These are phyloP conservation scores for Candida takata DNA, from an alignment of 805 yeast species.

Conservation along the genomic window DNA sequence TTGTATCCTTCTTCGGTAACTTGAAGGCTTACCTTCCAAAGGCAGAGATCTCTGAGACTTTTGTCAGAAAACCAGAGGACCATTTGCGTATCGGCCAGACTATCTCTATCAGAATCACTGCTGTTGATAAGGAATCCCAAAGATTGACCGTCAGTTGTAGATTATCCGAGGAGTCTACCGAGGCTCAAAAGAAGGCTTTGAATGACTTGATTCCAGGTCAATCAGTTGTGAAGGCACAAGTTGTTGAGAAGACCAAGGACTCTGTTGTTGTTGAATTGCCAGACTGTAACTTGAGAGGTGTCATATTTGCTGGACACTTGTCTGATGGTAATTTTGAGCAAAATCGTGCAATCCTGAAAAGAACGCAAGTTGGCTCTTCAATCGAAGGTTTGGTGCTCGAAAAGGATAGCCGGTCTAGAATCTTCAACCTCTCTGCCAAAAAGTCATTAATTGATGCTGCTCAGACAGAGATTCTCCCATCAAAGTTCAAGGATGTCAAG, in stretches of 20 bases:
- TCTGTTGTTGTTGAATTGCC: conserved; percentile 57
- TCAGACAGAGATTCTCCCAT: conserved; percentile 45
- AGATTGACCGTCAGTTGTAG: conserved; percentile 71
- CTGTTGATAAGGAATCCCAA: conserved; percentile 43
- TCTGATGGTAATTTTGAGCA: conserved; percentile 73
- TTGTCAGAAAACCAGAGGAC: conserved; percentile 69
- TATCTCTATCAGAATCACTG: conserved; percentile 58
- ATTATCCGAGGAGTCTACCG: conserved; percentile 45
- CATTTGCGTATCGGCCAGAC: conserved; percentile 82
- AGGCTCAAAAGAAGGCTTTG: conserved; percentile 40
- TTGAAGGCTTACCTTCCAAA: conserved; percentile 78
- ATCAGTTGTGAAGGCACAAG: conserved; percentile 48
- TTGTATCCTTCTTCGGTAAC: conserved; percentile 76
- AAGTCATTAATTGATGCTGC: conserved; percentile 62
- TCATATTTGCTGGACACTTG: conserved; percentile 65
- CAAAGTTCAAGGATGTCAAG: conserved; percentile 48
- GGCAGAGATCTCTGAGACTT: conserved; percentile 85
- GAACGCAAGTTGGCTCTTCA: conserved; percentile 52
- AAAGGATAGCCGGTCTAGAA: conserved; percentile 53
- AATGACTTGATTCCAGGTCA: conserved; percentile 50
- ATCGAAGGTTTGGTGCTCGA: conserved; percentile 59
- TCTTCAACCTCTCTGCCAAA: conserved; percentile 60
- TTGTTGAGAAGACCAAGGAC: conserved; percentile 73
- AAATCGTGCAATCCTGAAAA: conserved; percentile 58
- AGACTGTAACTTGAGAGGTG: conserved; percentile 50